Evolutionary conservation across 371 early-diverging fungal species (phyloP).

Genomic region (Mortierella sp.): DNA sequence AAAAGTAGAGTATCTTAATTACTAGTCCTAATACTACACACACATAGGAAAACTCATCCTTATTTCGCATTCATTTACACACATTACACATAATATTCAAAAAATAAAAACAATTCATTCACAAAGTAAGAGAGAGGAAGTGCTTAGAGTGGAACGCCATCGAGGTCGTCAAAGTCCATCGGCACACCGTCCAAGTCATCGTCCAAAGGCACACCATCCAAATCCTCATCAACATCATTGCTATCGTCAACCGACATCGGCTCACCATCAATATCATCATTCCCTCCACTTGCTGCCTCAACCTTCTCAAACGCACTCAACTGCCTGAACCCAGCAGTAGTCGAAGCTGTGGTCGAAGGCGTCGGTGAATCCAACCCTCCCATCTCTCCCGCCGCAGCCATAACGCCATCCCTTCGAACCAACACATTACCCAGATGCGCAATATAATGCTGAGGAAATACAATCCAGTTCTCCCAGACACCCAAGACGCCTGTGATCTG

Average conservation of each 20-base stretch:
- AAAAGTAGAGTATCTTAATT: neutral
- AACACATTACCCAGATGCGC: constrained; percentile 66
- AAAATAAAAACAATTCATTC: neutral
- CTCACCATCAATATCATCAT: constrained; percentile 48
- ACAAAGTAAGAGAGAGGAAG: neutral
- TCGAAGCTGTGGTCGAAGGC: neutral
- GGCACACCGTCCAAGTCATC: constrained; percentile 60
- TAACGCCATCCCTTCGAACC: constrained; percentile 48
- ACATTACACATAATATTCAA: neutral
- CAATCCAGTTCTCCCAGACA: constrained; percentile 93
- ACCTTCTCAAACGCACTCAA: constrained; percentile 21
- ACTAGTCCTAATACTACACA: no score
- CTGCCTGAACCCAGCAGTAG: neutral
- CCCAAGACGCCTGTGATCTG: constrained; percentile 75
- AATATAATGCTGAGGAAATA: constrained; percentile 84
- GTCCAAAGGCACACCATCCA: constrained; percentile 53
- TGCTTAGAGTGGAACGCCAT: constrained; percentile 27
- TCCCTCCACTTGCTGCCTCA: constrained; percentile 14
- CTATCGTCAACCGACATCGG: constrained; percentile 50
- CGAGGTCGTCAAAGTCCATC: constrained; percentile 54
- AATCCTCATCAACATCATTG: constrained; percentile 59
- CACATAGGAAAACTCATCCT: neutral
- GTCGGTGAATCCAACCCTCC: neutral
- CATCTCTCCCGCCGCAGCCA: neutral
- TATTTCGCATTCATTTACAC: neutral